Conservation (phyloP, 208 protist genomes). For the Naegleria gruberi region DNA sequence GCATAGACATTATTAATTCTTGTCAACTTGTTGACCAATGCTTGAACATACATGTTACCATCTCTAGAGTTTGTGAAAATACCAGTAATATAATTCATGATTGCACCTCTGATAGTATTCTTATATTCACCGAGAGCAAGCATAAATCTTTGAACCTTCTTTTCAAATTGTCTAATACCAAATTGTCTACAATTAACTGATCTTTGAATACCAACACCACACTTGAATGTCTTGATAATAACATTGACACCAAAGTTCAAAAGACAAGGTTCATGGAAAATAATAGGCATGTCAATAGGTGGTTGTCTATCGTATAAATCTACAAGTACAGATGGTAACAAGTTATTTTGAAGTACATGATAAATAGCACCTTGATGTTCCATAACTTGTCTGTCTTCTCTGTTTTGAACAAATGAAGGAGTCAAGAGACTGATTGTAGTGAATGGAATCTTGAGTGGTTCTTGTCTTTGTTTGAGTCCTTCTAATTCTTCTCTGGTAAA, state of each 20-base stretch:
- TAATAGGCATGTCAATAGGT: neutral
- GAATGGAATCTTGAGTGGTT: neutral
- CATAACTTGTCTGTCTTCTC: constrained; percentile 12
- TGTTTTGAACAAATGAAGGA: neutral
- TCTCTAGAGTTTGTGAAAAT: neutral
- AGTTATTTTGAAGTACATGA: neutral
- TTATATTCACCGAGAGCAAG: neutral
- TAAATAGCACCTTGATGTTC: neutral
- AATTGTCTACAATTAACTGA: neutral
- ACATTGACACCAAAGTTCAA: constrained; percentile 10
- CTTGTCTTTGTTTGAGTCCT: neutral
- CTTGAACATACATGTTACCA: neutral
- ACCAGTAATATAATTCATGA: neutral
- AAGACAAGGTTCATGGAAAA: constrained; percentile 2
- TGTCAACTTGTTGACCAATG: neutral
- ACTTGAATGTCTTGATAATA: constrained; percentile 7
- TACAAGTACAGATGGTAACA: neutral
- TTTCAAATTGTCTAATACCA: neutral
- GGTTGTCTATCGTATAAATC: neutral
- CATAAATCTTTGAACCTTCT: neutral
- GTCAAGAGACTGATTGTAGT: constrained; percentile 1
- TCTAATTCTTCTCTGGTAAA: constrained; percentile 15
- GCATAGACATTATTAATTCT: neutral
- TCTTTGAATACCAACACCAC: constrained; percentile 11
- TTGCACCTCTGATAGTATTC: neutral